phyloP scores from a whole-genome alignment of 192 early-diverging fungal species.

The Backusella parvicylindrica region DNA sequence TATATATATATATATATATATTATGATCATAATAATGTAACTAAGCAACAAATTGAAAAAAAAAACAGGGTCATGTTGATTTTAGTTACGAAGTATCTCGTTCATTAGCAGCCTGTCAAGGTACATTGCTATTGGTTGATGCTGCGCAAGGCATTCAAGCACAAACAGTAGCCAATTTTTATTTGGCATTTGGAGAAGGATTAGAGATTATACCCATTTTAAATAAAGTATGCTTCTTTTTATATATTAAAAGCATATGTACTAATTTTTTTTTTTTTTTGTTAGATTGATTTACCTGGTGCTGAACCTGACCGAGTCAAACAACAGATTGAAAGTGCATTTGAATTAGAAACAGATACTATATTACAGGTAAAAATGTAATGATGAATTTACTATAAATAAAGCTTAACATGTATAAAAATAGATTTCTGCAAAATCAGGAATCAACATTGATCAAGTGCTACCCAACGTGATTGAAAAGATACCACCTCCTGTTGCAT shows the following conservation, averaged over 20 bases:
- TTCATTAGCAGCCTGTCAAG: slow-evolving; percentile 91
- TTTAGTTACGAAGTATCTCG: slow-evolving; percentile 96
- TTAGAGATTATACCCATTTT: slow-evolving; percentile 86
- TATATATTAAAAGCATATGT: background rate
- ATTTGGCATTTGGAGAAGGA: slow-evolving; percentile 84
- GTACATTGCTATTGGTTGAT: slow-evolving; percentile 89
- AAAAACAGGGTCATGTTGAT: slow-evolving; percentile 73
- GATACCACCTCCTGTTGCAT: slow-evolving; percentile 69
- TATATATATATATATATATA: no score
- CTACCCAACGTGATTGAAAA: slow-evolving; percentile 75
- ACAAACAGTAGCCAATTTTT: slow-evolving; percentile 98
- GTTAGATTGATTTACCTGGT: slow-evolving; percentile 87
- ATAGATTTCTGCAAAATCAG: slow-evolving; percentile 87
- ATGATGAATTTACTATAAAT: background rate
- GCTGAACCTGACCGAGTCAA: slow-evolving; percentile 79
- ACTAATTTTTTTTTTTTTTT: no score
- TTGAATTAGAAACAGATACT: slow-evolving; percentile 72
- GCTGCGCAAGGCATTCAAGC: slow-evolving; percentile 96
- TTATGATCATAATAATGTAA: no score
- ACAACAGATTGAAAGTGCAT: slow-evolving; percentile 79
- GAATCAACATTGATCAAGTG: slow-evolving; percentile 68
- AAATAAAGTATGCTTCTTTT: slow-evolving; percentile 63
- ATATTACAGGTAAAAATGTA: slow-evolving; percentile 39
- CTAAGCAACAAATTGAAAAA: background rate
- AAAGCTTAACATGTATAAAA: slow-evolving; percentile 1